Conservation (phyloP, 2,329 filamentous ascomycete genomes). For the Furcasterigmium furcatum region DNA sequence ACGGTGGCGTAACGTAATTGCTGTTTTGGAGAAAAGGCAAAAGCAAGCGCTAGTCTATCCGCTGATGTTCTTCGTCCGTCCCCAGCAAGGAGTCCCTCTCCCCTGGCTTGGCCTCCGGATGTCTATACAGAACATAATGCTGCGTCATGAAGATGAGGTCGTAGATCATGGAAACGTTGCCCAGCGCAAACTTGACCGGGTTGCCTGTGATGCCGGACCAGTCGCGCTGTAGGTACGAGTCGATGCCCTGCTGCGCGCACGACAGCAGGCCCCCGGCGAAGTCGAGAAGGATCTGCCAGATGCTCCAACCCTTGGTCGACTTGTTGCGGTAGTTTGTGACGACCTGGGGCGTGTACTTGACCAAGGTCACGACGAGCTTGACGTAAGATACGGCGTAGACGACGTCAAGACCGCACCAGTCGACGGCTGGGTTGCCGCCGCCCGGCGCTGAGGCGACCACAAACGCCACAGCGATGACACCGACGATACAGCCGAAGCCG, state of each 20-base stretch:
- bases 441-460: conserved; percentile 36
- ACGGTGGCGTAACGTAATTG: too few relatives aligned
- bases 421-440: conserved; percentile 32
- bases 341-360: conserved; percentile 91
- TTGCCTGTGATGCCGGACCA: conserved; percentile 92
- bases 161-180: conserved; percentile 82
- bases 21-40: too few relatives aligned
- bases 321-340: conserved; percentile 79
- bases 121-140: conserved; percentile 76
- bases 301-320: conserved; percentile 86
- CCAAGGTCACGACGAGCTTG: conserved; percentile 81
- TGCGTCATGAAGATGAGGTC: conserved; percentile 84
- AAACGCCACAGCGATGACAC: conserved; percentile 48
- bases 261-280: conserved; percentile 78
- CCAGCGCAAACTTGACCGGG: conserved; percentile 82
- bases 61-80: conserved; percentile 12
- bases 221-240: conserved; percentile 79
- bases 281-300: conserved; percentile 80
- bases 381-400: conserved; percentile 76
- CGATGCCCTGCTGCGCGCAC: conserved; percentile 76
- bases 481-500: conserved; percentile 63
- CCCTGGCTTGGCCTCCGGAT: conserved; percentile 11
- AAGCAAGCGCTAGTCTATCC: conserved; percentile 15
- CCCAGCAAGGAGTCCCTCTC: conserved; percentile 12
- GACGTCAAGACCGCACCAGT: conserved; percentile 62